These are phyloP conservation scores for Odontarrhena argentea DNA, from an alignment of 345 rosid genomes.

Conservation along the genomic window DNA sequence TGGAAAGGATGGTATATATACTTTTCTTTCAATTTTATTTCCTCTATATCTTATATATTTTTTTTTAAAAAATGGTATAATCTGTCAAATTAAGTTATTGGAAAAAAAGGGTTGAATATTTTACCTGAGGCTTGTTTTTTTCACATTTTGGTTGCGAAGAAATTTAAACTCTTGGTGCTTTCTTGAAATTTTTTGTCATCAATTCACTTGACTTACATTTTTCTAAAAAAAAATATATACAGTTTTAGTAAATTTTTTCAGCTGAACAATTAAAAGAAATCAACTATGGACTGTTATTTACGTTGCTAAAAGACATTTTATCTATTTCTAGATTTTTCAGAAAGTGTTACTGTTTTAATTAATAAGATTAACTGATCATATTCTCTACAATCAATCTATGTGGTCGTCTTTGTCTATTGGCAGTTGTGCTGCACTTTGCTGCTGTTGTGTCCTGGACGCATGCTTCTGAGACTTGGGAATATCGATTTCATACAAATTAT, in stretches of 20 bases:
- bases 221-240: no score
- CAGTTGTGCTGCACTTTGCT: constrained; percentile 76
- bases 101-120: not conserved
- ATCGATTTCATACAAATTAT: constrained; percentile 7
- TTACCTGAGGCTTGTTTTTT: not conserved
- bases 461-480: constrained; percentile 51
- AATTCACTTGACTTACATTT: not conserved
- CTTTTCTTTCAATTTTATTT: not conserved
- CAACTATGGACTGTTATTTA: not conserved
- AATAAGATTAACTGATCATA: not conserved
- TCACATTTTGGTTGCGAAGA: not conserved
- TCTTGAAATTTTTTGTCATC: not conserved
- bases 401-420: constrained; percentile 13
- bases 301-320: not conserved
- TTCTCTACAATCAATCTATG: not conserved
- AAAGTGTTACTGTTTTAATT: not conserved
- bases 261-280: not conserved
- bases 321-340: not conserved
- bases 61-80: not conserved
- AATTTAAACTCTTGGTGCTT: not conserved
- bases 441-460: constrained; percentile 67
- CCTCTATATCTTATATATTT: no score
- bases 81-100: not conserved
- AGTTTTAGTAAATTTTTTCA: no score
- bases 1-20: constrained; percentile 67